phyloP scores from a whole-genome alignment of 345 rosid species.

The Sonneratia alba region DNA sequence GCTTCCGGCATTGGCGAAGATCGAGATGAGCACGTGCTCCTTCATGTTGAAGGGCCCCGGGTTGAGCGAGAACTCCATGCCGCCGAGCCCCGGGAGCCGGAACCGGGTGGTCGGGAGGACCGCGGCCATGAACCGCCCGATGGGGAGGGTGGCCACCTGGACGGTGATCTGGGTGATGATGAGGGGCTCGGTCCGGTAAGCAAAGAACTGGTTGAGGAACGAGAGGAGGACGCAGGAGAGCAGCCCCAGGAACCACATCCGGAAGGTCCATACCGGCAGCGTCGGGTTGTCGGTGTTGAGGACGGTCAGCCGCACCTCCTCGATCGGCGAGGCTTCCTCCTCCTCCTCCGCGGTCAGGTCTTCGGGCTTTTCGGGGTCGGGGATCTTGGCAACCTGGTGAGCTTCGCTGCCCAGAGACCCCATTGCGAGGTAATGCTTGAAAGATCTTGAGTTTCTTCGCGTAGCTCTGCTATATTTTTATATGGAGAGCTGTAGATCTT shows the following conservation, averaged over 20 bases:
- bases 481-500: not conserved
- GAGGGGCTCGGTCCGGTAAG: slow-evolving; percentile 78
- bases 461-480: not conserved
- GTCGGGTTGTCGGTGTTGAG: slow-evolving; percentile 64
- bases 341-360: slow-evolving; percentile 7
- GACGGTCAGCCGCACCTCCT: slow-evolving; percentile 73
- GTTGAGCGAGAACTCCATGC: slow-evolving; percentile 50
- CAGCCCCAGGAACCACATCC: slow-evolving; percentile 80
- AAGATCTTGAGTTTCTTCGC: not conserved
- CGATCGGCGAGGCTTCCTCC: slow-evolving; percentile 62
- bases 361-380: slow-evolving; percentile 16
- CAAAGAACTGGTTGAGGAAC: slow-evolving; percentile 73
- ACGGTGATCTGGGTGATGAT: slow-evolving; percentile 71
- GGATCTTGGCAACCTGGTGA: slow-evolving; percentile 2
- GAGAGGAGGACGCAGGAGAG: slow-evolving; percentile 60
- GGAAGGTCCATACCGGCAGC: slow-evolving; percentile 78
- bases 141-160: slow-evolving; percentile 66
- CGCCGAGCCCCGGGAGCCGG: slow-evolving; percentile 47
- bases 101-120: slow-evolving; percentile 51
- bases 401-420: slow-evolving; percentile 23
- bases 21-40: slow-evolving; percentile 70
- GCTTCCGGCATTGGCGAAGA: slow-evolving; percentile 80
- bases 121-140: slow-evolving; percentile 61
- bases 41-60: slow-evolving; percentile 84
- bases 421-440: slow-evolving; percentile 11